Base-by-base conservation (phyloP, 768 basidiomycete species). In the Lentinula boryana region DNA sequence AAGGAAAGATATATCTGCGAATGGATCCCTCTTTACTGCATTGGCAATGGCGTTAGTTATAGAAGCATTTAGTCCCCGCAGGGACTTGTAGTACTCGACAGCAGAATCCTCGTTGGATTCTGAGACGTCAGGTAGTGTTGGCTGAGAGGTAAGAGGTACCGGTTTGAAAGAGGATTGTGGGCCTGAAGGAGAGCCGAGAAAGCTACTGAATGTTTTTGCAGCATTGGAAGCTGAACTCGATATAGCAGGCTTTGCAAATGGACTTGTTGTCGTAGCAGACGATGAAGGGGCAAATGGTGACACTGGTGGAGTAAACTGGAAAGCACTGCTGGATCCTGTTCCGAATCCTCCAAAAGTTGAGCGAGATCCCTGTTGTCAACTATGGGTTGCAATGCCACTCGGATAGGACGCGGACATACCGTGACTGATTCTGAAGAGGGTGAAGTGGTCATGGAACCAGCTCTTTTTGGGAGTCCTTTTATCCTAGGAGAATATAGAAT, bases 21-120 rank as follows among this genome's bases (percentile, higher is more conserved):
- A 91, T 2, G 89, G 86, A 71, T 92, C 89, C 15, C 79, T 74
- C 53, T 87, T 82, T 21, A 89, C 75, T 21, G 83, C 80, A 61
- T 81, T 80, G 33, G 81, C 76, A 58, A 89, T 69, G 13, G 82
- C 78, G n/a, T 80, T 74, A 23, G 88, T 68, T 62, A 91, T 75
- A 2, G 87, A 88, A 36, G 80, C 71, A 66, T 92, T 92, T 44
- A 92, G 78, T 13, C 89, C 89, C 38, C 90, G 85, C n/a, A 92
- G 79, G 27, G 84, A 81, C 43, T 75, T 82, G 73, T 84, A 90
- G 68, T 86, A 90, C 56, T 82, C 81, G 15, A 83, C 65, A 38
- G 79, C 76, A 27, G 66, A 63, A 15, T 66, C 65, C 35, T 74
- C 66, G 40, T 71, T 68, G 31, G 63, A 50, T 21, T 51, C 44